These are phyloP conservation scores for Triticum dicoccoides DNA, from an alignment of 176 grass and related monocot genomes.

Conservation along the genomic window DNA sequence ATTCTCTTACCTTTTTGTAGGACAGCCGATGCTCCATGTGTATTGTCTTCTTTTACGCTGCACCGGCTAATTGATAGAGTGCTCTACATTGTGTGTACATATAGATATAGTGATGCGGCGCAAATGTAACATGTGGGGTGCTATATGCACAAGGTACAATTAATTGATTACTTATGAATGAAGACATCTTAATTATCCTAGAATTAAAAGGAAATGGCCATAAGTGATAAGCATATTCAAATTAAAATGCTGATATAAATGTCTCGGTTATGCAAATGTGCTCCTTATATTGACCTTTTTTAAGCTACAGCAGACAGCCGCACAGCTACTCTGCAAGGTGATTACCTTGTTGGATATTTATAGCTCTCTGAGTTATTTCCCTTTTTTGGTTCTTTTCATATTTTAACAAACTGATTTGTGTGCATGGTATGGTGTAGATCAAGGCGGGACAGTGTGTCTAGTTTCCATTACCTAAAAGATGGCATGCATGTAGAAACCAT, in stretches of 20 bases:
- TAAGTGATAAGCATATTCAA: neutral
- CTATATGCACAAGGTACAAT: neutral
- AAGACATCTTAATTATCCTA: neutral
- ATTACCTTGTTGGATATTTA: neutral
- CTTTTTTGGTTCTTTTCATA: neutral
- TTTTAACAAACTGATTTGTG: neutral
- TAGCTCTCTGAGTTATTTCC: neutral
- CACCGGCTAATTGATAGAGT: neutral
- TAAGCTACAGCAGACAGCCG: neutral
- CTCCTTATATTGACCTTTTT: neutral
- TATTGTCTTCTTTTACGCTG: neutral
- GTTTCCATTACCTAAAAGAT: too few relatives aligned
- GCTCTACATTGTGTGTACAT: neutral
- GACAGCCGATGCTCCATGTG: neutral
- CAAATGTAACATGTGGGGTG: neutral
- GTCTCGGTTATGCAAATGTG: neutral
- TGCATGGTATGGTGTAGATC: too few relatives aligned
- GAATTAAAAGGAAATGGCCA: neutral
- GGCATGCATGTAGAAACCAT: too few relatives aligned
- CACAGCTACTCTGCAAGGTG: neutral
- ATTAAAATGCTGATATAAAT: neutral
- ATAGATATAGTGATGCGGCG: neutral
- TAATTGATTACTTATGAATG: neutral
- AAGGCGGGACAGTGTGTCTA: too few relatives aligned
- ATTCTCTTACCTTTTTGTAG: neutral